phyloP scores from a whole-genome alignment of 164 flowering plant genomes.

The Umbellularia californica region DNA sequence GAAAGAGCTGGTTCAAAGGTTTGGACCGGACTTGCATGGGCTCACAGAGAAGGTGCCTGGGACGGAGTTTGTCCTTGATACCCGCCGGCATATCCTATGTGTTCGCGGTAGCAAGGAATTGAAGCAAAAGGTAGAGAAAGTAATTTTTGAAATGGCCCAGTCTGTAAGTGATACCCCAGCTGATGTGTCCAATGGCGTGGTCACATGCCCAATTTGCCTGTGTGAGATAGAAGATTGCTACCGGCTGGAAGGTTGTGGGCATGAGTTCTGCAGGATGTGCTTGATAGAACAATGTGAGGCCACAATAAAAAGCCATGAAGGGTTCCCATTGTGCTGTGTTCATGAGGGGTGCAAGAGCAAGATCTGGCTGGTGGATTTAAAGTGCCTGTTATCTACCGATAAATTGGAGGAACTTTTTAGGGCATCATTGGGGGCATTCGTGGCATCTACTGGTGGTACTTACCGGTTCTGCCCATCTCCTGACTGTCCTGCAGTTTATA shows the following conservation, averaged over 20 bases:
- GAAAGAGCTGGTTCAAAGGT: constrained; percentile 67
- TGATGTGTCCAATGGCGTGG: constrained; percentile 25
- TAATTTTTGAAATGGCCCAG: constrained; percentile 43
- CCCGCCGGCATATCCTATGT: constrained; percentile 55
- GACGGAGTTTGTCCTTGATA: constrained; percentile 51
- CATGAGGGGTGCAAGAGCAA: constrained; percentile 47
- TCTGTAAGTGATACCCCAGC: constrained; percentile 6
- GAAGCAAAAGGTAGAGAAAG: constrained; percentile 60
- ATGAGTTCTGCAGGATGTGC: constrained; percentile 64
- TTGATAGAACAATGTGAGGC: constrained; percentile 83
- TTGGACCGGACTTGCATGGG: constrained; percentile 83
- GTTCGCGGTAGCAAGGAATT: constrained; percentile 52
- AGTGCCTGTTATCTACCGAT: constrained; percentile 43
- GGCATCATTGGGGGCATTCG: constrained; percentile 70
- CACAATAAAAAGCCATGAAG: constrained; percentile 56
- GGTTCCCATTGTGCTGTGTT: constrained; percentile 69
- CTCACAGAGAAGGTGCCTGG: constrained; percentile 65
- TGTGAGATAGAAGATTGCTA: constrained; percentile 74
- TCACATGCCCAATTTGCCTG: constrained; percentile 74
- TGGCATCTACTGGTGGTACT: constrained; percentile 56
- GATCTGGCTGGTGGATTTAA: constrained; percentile 55
- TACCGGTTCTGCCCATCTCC: constrained; percentile 90
- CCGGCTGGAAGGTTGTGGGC: constrained; percentile 68
- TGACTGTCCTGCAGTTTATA: constrained; percentile 84
- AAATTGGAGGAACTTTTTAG: constrained; percentile 80